Percentiles rank a stretch among this genome's conserved stretches.
phyloP scores from a whole-genome alignment of 768 basidiomycete species.

The Amanita molliuscula region DNA sequence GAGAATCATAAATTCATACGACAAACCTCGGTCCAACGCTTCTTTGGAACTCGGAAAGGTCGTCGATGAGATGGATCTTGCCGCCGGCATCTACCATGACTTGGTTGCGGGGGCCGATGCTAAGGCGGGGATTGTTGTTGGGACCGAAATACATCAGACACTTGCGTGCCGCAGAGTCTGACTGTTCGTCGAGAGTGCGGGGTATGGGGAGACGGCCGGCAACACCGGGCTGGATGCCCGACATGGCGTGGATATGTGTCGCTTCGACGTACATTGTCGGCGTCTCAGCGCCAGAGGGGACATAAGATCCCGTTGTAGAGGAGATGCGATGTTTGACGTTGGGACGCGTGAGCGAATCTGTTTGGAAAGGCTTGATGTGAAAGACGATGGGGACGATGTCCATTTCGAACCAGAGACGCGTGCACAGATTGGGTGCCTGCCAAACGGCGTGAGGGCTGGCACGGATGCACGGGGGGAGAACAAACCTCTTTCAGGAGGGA shows the following conservation, averaged over 20 bases:
- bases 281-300: slow-evolving; percentile 68
- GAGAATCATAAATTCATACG: not conserved
- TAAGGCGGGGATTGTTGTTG: slow-evolving; percentile 73
- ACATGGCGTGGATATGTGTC: slow-evolving; percentile 34
- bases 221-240: slow-evolving; percentile 33
- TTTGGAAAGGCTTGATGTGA: slow-evolving; percentile 78
- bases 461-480: slow-evolving; percentile 9
- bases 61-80: slow-evolving; percentile 79
- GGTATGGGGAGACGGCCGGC: slow-evolving; percentile 57
- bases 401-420: slow-evolving; percentile 72
- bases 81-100: slow-evolving; percentile 83
- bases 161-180: slow-evolving; percentile 80
- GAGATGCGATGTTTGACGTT: slow-evolving; percentile 79
- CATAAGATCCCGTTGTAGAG: slow-evolving; percentile 69
- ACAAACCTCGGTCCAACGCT: slow-evolving; percentile 52
- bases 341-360: slow-evolving; percentile 66
- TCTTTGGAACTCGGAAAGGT: slow-evolving; percentile 66
- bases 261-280: slow-evolving; percentile 61
- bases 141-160: slow-evolving; percentile 78
- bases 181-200: slow-evolving; percentile 75
- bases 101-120: slow-evolving; percentile 75
- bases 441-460: slow-evolving; percentile 13
- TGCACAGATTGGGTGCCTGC: slow-evolving; percentile 74
- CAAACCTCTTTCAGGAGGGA: slow-evolving; percentile 57
- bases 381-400: slow-evolving; percentile 82